Evolutionary conservation across 2,329 filamentous ascomycete genomes (phyloP), one percentile per base, ranked within the genome.

Genomic region (Fusarium stilboides): DNA sequence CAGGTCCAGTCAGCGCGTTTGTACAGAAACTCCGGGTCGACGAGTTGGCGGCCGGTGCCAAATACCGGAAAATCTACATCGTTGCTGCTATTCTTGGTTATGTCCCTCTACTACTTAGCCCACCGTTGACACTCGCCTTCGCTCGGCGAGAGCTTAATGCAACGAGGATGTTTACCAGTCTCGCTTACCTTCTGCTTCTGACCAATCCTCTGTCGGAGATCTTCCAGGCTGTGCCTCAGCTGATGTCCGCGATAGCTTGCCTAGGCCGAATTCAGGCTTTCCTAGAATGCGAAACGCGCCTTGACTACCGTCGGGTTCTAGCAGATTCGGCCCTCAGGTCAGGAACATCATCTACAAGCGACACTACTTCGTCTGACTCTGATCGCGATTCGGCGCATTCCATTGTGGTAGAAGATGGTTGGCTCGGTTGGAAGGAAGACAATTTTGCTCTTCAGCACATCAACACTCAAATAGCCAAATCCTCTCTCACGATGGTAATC

Each of bases 101-200:
- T 24, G 52, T 74, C 3, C 83, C 83, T 0, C 44, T 79, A 0
- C 71, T 77, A 14, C 51, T 85, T 2, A 76, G 77, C 6, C 79
- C 79, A 0, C 68, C 77, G 2, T 22, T 79, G 9, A 79, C 77
- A 0, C 78, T 80, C 42, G 77, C 76, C 0, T 61, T 77, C 14
- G 75, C 77, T 0, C 70, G 70, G 1, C 19, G 50, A 8, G 49
- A 46, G 10, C 68, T 80, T 15, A 71, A 74, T 17, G 67, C 74
- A 3, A 71, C 74, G 4, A 74, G 65, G 9, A 72, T 79, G 6
- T 82, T 79, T 33, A 78, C 74, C 5, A 73, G 76, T 12, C 39
- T 59, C 19, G 56, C 56, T 22, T 59, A 57, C 26, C 4, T 59
- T 6, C 39, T 57, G 17, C 51, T 59, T 2, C 34, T 59, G 8